Base-by-base conservation (phyloP, 129 eudicot genomes). In the Escallonia herrerae region DNA sequence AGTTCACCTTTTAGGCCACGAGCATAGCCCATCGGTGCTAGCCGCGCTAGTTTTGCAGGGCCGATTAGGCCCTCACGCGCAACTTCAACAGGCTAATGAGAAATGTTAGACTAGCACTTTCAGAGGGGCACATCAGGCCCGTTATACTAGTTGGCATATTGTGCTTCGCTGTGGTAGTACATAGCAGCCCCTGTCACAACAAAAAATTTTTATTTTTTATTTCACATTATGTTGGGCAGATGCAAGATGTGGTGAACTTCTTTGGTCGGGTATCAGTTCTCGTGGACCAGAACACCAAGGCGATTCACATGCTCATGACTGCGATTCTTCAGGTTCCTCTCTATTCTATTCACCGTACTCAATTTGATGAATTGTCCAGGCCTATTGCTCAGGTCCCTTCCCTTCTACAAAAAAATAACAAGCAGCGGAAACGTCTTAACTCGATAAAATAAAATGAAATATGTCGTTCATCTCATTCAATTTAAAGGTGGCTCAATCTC, bases 211-310 rank as follows among this genome's bases (percentile, higher is more conserved):
- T n/a, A 22, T 22, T 22, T 22, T 22, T 22, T 22, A n/a, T n/a
- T 22, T 22, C 33, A 22, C 33, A 22, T 22, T 1, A 1, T 22
- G 1, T 22, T 22, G 33, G 69, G 15, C 75, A 87, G 97, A 87
- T 90, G 97, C 80, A 78, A 80, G 97, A 95, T 43, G 90, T 85
- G 43, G 96, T 91, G 66, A 84, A 76, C 15, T 91, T 91, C 78
- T 91, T 87, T 77, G 90, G 97, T 4, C 89, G 97, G 45, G 60
- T 91, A 43, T 86, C 97, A 37, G 72, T 91, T 70, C 71, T 91
- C 68, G 81, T 91, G 47, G 96, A 91, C 79, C 97, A 91, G 79
- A 91, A 91, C 61, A 90, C 97, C 37, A 94, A 87, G 72, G 97
- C 97, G 4, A 83, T 91, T 52, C 97, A 91, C 69, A 74, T 87